A percentile compares a stretch with the other conserved stretches of the same genome.
phyloP scores from a whole-genome alignment of 2,329 filamentous ascomycete species.

The Hypoxylon sp. region DNA sequence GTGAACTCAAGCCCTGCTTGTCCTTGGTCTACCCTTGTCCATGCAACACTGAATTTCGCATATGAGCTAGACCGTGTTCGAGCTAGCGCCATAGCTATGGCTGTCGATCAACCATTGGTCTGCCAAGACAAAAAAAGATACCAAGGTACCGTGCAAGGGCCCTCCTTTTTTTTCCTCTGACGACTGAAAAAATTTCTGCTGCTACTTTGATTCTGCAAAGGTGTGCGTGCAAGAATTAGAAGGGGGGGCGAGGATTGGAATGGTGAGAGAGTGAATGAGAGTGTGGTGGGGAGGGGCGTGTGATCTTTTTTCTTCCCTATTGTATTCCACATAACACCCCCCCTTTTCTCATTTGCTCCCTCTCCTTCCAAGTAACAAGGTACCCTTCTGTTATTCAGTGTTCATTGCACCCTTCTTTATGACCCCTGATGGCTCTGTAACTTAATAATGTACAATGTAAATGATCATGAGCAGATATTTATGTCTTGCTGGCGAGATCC shows the following conservation, averaged over 20 bases:
- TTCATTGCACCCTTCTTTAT: conserved; percentile 17
- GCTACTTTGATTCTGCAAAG: no score
- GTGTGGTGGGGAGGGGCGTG: conserved; percentile 27
- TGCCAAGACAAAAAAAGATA: no score
- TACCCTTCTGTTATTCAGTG: conserved; percentile 26
- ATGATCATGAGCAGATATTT: conserved; percentile 19
- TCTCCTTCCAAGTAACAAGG: no score
- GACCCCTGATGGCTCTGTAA: conserved; percentile 27
- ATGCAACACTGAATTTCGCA: conserved; percentile 42
- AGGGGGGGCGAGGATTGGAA: conserved; percentile 28
- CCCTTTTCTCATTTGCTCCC: conserved; percentile 24
- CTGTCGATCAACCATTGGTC: conserved; percentile 41
- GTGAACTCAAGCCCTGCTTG: conserved; percentile 10
- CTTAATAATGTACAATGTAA: no score
- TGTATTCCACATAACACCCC: conserved; percentile 19
- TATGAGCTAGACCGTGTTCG: conserved; percentile 40
- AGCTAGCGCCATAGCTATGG: conserved; percentile 43
- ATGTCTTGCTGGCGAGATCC: conserved; percentile 12
- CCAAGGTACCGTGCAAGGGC: conserved; percentile 28
- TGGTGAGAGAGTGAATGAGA: conserved; percentile 12
- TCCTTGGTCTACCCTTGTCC: conserved; percentile 26
- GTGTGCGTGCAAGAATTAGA: conserved; percentile 32
- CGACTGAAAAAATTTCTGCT: conserved; percentile 32
- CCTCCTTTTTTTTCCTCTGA: no score
- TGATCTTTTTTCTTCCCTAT: conserved; percentile 27